Conservation (phyloP, 2,329 filamentous ascomycete species). For the Alternaria triticina region DNA sequence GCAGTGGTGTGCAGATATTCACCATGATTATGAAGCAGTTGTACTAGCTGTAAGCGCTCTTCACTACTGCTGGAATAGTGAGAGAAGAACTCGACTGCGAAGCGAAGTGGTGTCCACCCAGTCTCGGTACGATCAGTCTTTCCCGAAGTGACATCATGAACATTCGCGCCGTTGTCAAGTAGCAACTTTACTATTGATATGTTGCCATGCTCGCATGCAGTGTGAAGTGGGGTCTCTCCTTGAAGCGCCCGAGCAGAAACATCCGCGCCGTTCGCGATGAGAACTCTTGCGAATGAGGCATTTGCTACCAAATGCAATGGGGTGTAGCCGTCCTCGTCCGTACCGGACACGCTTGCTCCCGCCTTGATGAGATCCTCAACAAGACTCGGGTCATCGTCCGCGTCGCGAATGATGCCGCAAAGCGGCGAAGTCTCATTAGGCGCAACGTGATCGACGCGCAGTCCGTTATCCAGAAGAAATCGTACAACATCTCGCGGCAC, state of each 20-base stretch:
- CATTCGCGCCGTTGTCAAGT: neutral
- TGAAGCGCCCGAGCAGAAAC: neutral
- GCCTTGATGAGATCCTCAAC: neutral
- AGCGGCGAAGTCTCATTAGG: neutral
- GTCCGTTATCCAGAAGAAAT: neutral
- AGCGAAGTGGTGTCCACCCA: neutral
- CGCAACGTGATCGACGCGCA: neutral
- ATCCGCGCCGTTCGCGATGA: neutral
- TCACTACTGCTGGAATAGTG: neutral
- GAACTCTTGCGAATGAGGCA: neutral
- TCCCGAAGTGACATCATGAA: neutral
- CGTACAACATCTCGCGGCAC: neutral
- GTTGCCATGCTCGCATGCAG: neutral
- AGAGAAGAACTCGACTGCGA: neutral
- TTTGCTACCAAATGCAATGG: neutral
- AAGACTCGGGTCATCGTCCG: neutral
- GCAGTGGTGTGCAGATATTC: neutral
- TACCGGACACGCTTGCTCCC: neutral
- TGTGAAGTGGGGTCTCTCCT: neutral
- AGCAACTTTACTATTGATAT: neutral
- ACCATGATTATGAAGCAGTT: neutral
- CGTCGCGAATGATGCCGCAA: neutral
- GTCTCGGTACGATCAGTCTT: neutral
- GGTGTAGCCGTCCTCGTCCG: neutral
- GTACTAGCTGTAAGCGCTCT: neutral